phyloP scores from a whole-genome alignment of 441 rosid genomes.

The Jatropha podagrica region DNA sequence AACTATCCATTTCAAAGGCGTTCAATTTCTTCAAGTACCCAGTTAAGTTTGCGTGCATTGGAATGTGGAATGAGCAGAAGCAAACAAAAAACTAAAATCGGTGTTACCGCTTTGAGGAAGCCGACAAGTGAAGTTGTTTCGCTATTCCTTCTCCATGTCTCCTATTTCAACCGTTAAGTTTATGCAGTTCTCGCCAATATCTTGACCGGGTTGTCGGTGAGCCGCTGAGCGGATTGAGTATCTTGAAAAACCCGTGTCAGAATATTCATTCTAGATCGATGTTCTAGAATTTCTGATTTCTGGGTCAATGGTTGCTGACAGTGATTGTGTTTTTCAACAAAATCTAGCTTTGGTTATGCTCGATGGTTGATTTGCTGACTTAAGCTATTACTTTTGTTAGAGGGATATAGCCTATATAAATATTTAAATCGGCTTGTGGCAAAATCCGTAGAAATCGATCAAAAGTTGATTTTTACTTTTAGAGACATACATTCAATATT shows the following conservation, averaged over 20 bases:
- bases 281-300: constrained; percentile 9
- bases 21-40: background rate
- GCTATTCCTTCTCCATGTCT: constrained; percentile 6
- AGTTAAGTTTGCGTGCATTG: background rate
- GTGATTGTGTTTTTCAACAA: constrained; percentile 4
- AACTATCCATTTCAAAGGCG: no score
- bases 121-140: constrained; percentile 20
- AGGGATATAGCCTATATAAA: background rate
- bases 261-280: constrained; percentile 6
- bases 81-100: constrained; percentile 2
- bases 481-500: constrained; percentile 1
- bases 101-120: constrained; percentile 28
- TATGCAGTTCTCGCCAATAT: constrained; percentile 5
- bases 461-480: background rate
- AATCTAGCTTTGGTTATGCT: constrained; percentile 14
- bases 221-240: constrained; percentile 12
- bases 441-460: background rate
- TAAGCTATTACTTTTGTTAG: constrained; percentile 5
- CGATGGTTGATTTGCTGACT: constrained; percentile 13
- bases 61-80: background rate
- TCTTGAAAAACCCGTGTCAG: constrained; percentile 16
- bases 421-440: background rate
- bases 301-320: constrained; percentile 16
- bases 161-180: background rate
- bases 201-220: constrained; percentile 14